phyloP scores from a whole-genome alignment of 2,329 filamentous ascomycete genomes.

The Fusarium sp. region DNA sequence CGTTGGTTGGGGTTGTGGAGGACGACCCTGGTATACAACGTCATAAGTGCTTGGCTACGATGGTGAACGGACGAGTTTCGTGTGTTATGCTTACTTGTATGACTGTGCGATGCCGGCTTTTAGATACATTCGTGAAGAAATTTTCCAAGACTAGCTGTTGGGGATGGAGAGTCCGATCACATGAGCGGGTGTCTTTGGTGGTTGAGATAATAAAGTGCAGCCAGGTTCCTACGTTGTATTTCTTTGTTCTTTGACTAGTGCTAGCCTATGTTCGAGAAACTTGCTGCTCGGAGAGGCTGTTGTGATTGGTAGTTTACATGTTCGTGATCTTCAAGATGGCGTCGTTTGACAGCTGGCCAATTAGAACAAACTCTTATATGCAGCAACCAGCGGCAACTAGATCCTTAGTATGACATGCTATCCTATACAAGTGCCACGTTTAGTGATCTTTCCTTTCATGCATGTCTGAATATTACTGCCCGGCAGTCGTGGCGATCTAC shows the following conservation, averaged over 20 bases:
- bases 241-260: neutral
- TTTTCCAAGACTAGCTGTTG: neutral
- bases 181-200: slow-evolving; percentile 17
- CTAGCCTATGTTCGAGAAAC: neutral
- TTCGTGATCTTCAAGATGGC: neutral
- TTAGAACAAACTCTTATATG: neutral
- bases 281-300: neutral
- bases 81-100: slow-evolving; percentile 1
- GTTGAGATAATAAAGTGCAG: neutral
- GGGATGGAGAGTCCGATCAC: slow-evolving; percentile 8
- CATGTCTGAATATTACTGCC: too few species aligned
- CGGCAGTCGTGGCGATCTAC: neutral
- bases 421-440: fast-evolving
- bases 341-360: slow-evolving; percentile 5
- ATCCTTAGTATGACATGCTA: neutral
- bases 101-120: neutral
- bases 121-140: neutral
- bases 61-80: neutral
- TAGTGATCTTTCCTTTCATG: too few species aligned
- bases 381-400: neutral
- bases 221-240: neutral
- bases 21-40: slow-evolving; percentile 24
- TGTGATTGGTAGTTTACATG: neutral
- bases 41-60: slow-evolving; percentile 33
- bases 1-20: slow-evolving; percentile 37